Evolutionary conservation across 202 grass and related monocot species (phyloP).

Genomic region (Tripidium arundinaceum): DNA sequence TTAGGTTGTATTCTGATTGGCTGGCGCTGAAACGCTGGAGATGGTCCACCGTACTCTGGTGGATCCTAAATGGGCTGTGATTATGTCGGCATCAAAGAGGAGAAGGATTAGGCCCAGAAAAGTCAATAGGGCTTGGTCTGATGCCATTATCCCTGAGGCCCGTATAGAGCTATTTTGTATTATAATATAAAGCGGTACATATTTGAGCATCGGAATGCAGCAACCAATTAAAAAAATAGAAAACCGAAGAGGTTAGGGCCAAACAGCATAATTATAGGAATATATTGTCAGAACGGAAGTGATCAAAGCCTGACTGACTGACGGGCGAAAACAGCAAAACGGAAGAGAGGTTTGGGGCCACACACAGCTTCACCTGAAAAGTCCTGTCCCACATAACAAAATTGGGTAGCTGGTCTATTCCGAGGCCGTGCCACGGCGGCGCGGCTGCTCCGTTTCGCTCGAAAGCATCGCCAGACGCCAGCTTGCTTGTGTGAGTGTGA

Average conservation of each 20-base stretch:
- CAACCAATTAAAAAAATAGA: no score
- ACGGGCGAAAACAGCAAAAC: not conserved
- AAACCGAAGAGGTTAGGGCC: not conserved
- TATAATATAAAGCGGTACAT: no score
- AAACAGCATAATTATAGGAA: not conserved
- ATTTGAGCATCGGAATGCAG: no score
- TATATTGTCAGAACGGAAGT: not conserved
- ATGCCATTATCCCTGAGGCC: not conserved
- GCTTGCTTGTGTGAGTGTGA: not conserved
- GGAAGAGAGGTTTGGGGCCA: not conserved
- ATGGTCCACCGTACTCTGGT: no score
- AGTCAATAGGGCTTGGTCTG: not conserved
- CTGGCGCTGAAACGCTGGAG: no score
- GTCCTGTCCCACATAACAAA: not conserved
- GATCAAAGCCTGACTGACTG: no score
- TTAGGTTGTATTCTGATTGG: no score
- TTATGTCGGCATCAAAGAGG: not conserved
- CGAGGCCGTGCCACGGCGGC: not conserved
- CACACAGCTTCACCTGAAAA: not conserved
- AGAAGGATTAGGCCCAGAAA: not conserved
- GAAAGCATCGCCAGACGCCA: not conserved
- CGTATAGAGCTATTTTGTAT: no score
- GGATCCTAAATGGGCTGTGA: not conserved
- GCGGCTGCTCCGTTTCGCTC: not conserved
- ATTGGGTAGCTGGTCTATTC: not conserved